Evolutionary conservation across 148 eudicot genomes (phyloP), one percentile per base, ranked within the genome.

Genomic region (Camellia granthamiana): DNA sequence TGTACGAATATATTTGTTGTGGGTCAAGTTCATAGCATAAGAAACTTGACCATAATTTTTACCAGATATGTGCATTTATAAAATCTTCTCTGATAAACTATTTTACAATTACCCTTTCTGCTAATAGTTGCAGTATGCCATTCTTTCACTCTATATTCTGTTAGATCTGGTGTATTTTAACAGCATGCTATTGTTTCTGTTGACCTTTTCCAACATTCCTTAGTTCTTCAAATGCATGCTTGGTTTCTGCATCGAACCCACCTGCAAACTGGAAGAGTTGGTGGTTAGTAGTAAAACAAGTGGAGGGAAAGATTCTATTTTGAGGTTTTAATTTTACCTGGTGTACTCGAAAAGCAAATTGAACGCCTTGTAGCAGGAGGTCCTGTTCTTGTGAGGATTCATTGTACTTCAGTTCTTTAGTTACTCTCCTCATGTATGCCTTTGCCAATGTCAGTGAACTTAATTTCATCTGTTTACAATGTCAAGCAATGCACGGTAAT

Each of bases 321-420:
- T 30, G 44, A 61, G 79, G 61, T 44, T 42, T 61, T 0, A 41
- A 16, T 3, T 43, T 69, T 83, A 94, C 98, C 94, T 94, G 98
- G 85, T 94, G 98, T 58, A 92, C 93, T 79, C 96, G 88, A 70
- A 84, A 94, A 13, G 95, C 98, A 80, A 94, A 94, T 19, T 92
- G 90, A 81, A 91, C 98, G 2, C 89, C 95, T 74, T 92, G 95
- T 56, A 91, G 82, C 67, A 92, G 75, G 81, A 92, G 79, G 14
- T 90, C 92, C 19, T 88, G 92, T 58, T 81, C 85, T 82, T 85
- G 89, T 19, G 82, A 61, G 78, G 84, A 78, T 67, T 77, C 90
- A 14, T 86, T 79, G 81, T 71, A 64, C 49, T 81, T 82, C 65
- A 94, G 81, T 67, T 94, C 97, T 61, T 76, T 89, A 0, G 84